Base-by-base conservation (phyloP, 140 eudicot species). In the Cichorium intybus region DNA sequence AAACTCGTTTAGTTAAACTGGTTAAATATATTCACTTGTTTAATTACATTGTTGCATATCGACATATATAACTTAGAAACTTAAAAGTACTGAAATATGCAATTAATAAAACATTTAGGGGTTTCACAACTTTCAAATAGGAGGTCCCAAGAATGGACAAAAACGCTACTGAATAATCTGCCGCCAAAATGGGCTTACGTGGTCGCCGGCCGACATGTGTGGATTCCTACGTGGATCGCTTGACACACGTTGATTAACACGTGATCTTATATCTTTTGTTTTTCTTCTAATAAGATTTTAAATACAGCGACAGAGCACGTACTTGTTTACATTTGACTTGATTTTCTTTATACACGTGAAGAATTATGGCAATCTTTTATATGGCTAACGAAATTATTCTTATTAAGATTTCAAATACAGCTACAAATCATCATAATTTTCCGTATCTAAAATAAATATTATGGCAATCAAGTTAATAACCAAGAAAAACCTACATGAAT, bases 181-280 rank as follows among this genome's bases (percentile, higher is more conserved):
- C 78, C 72, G 45, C 26, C 55, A 73, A 35, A 56, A 33, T 7
- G 0, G 66, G 66, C 66, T 54, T 55, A 31, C 33, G 65, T 41
- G 50, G 34, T 35, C 9, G 18, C 22, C 56, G 16, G 56, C 50
- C 77, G 54, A 71, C 31, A 24, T 47, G n/a, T 21, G 55, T 37
- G 16, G 35, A 45, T 31, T 41, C 64, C 24, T 17, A 56, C 43
- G 60, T 56, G 65, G 60, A 55, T 46, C 33, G 57, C 58, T 20
- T 21, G 35, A 56, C 68, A 73, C 62, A 46, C 72, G 73, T 73
- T 27, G 17, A 35, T 24, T 56, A 56, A 56, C 68, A 73, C 67
- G 51, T 64, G 54, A 47, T 55, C 66, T 54, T 56, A 64, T 73
- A 17, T 60, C 18, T 31, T 53, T 35, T 54, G 26, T 57, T 63